Percentiles rank a stretch among this genome's conserved stretches.
These are phyloP conservation scores for Fagopyrum homotropicum DNA, from an alignment of 148 eudicot species.

Conservation along the genomic window DNA sequence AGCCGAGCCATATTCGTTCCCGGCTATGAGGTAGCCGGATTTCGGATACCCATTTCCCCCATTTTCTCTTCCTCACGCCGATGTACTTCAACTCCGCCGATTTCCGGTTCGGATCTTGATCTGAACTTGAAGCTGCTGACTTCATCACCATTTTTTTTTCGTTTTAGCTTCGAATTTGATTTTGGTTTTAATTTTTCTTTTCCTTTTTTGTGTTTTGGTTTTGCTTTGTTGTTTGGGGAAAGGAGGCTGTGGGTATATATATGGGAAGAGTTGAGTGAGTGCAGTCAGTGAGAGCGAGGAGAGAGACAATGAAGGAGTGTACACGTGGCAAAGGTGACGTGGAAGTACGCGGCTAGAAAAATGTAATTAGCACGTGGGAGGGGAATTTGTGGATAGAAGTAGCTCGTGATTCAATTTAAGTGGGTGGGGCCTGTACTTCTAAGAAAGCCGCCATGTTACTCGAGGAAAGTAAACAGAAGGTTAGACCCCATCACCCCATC, in stretches of 20 bases:
- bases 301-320: background rate
- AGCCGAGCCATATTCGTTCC: constrained; percentile 85
- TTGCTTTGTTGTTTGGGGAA: background rate
- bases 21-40: constrained; percentile 76
- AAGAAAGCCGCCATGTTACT: background rate
- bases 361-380: constrained; percentile 1
- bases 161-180: background rate
- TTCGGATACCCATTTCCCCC: constrained; percentile 95
- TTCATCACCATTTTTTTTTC: background rate
- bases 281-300: constrained; percentile 6
- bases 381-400: background rate
- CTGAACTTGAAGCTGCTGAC: background rate
- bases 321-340: constrained; percentile 2
- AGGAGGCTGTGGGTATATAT: background rate
- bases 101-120: background rate
- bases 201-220: background rate
- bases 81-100: constrained; percentile 34
- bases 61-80: constrained; percentile 81
- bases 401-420: background rate
- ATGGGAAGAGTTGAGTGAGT: background rate
- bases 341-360: constrained; percentile 2
- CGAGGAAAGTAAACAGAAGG: background rate
- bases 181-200: background rate
- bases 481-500: no score
- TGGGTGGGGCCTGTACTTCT: background rate